phyloP scores from a whole-genome alignment of 1,139 yeast genomes.

The Geotrichum phurueaensis region DNA sequence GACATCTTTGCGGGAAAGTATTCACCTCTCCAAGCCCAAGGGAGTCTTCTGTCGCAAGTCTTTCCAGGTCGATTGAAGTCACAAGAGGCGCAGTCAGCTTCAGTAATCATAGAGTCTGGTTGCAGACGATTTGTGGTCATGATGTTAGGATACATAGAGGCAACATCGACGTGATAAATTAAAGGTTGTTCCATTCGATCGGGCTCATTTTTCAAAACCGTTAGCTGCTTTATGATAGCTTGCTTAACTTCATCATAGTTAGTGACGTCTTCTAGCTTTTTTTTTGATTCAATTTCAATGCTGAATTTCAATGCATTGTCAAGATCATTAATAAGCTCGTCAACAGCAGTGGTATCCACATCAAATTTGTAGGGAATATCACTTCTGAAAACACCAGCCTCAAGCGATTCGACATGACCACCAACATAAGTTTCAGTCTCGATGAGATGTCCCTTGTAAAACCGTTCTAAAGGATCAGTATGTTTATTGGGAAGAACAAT shows the following conservation, averaged over 20 bases:
- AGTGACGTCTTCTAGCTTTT: constrained; percentile 64
- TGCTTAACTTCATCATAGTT: constrained; percentile 72
- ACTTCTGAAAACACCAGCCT: constrained; percentile 95
- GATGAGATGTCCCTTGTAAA: constrained; percentile 86
- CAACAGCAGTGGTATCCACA: constrained; percentile 76
- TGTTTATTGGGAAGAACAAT: constrained; percentile 91
- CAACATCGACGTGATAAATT: constrained; percentile 96
- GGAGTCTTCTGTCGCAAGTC: constrained; percentile 80
- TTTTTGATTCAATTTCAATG: constrained; percentile 74
- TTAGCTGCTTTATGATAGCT: constrained; percentile 49
- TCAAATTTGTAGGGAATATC: constrained; percentile 73
- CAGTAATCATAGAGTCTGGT: constrained; percentile 95
- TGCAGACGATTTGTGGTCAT: constrained; percentile 97
- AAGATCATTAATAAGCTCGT: constrained; percentile 67
- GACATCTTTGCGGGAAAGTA: constrained; percentile 85
- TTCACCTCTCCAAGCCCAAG: constrained; percentile 99
- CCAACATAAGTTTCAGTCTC: constrained; percentile 98
- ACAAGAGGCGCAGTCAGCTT: constrained; percentile 95
- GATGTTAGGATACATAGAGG: constrained; percentile 98
- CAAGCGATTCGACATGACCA: constrained; percentile 95
- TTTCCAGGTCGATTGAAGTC: constrained; percentile 96
- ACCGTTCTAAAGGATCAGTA: constrained; percentile 83
- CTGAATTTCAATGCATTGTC: constrained; percentile 76
- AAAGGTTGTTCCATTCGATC: constrained; percentile 70
- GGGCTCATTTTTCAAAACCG: constrained; percentile 56